Base-by-base conservation (phyloP, 2,329 filamentous ascomycete genomes). In the Corinectria fuckeliana region DNA sequence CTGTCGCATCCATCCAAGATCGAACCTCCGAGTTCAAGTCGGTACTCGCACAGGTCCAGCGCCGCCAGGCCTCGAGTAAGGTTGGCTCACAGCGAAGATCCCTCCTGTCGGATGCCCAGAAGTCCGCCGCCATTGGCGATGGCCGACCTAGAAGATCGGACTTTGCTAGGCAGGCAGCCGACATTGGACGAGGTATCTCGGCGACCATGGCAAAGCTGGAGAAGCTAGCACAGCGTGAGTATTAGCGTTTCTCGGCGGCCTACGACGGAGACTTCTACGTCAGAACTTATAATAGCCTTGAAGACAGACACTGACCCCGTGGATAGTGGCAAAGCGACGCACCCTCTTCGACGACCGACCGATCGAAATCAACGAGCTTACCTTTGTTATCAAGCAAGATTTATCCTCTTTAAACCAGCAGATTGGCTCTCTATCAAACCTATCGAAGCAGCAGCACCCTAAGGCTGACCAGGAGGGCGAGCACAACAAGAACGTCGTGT, bases 311-410 rank as follows among this genome's bases (percentile, higher is more conserved):
- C 62, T 70, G 25, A 70, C 51, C 20, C 25, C 2, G 14, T 26
- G 18, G 30, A 49, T 25, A 91, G 88, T 99, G 74, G 95, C 95
- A n/a, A 94, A 93, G 77, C 88, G 94, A 72, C 96, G 97, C 78
- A 97, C 95, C 9, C 88, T 99, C 41, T 99, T 99, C 75, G 95
- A 99, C 76, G 95, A 99, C 80, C 88, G 92, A 74, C 93, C 95
- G 0, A 91, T 97, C 55, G 95, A 99, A 78, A 97, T 98, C 76
- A 95, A 95, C 76, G 93, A 98, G 77, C 87, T 97, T 75, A 97
- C 93, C 7, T 97, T 93, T 72, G 91, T 98, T 73, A 97, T 98
- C 82, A 98, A 98, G 80, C 94, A 98, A 81, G 94, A 98, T 72
- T 86, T 98, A 51, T 92, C 92, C 1, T 88, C 82, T 9, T 75